Evolutionary conservation across 352 stramenopile genomes (phyloP).

Genomic region (Globisporangium paddicum): DNA sequence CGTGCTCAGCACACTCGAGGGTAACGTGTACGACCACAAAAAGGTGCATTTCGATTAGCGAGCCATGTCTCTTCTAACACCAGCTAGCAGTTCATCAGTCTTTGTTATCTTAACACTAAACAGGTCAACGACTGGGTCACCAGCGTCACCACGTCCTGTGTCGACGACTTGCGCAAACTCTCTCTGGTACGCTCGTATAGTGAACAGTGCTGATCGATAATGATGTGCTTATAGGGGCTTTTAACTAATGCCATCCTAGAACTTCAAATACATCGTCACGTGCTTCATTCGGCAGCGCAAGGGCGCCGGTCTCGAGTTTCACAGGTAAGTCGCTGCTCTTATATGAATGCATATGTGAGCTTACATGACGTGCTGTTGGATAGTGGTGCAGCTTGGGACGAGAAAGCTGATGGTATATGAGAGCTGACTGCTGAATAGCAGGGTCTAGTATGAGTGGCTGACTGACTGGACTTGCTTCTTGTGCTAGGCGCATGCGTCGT

Average conservation of each 20-base stretch:
- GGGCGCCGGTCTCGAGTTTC: slow-evolving; percentile 52
- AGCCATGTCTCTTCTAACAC: background rate
- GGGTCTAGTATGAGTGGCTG: background rate
- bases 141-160: slow-evolving; percentile 53
- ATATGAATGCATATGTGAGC: background rate
- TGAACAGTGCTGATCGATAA: background rate
- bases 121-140: slow-evolving; percentile 73
- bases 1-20: slow-evolving; percentile 64
- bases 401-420: slow-evolving; percentile 57
- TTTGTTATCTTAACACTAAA: background rate
- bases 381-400: slow-evolving; percentile 65
- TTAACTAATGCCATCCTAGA: slow-evolving; percentile 20
- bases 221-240: background rate
- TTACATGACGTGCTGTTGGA: background rate
- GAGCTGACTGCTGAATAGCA: too few relatives aligned
- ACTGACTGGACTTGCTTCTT: background rate
- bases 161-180: slow-evolving; percentile 62
- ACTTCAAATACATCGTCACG: slow-evolving; percentile 85
- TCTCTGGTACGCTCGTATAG: slow-evolving; percentile 35
- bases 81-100: background rate
- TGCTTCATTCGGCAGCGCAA: slow-evolving; percentile 68
- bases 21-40: slow-evolving; percentile 71
- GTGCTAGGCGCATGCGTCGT: slow-evolving; percentile 53
- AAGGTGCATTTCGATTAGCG: too few relatives aligned
- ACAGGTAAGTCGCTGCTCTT: slow-evolving; percentile 19